Conservation (phyloP, 331 rosid genomes). For the Acacia pycnantha region DNA sequence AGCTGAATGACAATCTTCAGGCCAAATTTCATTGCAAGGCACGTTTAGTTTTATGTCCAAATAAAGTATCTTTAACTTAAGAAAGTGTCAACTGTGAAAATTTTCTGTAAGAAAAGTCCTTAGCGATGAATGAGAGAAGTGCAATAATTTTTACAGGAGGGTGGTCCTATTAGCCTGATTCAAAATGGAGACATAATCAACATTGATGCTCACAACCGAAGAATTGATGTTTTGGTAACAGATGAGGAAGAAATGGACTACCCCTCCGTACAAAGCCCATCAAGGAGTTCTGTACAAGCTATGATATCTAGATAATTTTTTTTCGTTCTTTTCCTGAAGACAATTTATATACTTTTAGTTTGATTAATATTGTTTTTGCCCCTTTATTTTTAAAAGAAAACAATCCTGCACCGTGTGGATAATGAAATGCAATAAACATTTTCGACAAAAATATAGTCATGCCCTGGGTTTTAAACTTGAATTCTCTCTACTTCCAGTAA, state of each 20-base stretch:
- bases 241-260: slow-evolving; percentile 68
- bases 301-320: slow-evolving; percentile 7
- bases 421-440: background rate
- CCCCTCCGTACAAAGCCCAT: slow-evolving; percentile 56
- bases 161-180: slow-evolving; percentile 85
- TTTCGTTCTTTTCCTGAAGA: background rate
- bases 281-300: slow-evolving; percentile 82
- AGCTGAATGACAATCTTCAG: no score
- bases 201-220: slow-evolving; percentile 63
- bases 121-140: background rate
- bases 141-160: slow-evolving; percentile 62
- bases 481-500: slow-evolving; percentile 48
- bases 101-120: background rate
- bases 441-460: background rate
- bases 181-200: slow-evolving; percentile 76
- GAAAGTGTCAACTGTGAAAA: slow-evolving; percentile 1
- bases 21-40: no score
- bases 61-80: no score
- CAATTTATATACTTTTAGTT: background rate
- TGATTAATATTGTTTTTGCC: background rate
- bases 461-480: background rate
- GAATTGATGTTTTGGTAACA: slow-evolving; percentile 62
- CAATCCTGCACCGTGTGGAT: background rate
- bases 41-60: no score
- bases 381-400: background rate